Evolutionary conservation across 495 filamentous ascomycete species (phyloP), one percentile per base, ranked within the genome.

Genomic region (Extremus antarcticus): DNA sequence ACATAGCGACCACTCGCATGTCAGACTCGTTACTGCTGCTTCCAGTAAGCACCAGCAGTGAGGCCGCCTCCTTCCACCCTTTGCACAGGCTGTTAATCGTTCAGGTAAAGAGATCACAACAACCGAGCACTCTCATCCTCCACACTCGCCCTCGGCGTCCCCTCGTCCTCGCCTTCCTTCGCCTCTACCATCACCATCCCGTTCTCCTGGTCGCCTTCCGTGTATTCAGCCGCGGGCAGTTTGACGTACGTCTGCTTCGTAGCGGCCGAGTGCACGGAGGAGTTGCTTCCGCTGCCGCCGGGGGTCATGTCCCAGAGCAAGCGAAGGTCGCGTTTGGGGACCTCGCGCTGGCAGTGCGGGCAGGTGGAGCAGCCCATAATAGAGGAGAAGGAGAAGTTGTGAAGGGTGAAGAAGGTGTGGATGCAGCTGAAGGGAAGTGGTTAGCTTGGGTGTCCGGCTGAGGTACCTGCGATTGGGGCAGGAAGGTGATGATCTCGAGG

Each of bases 101-200:
- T n/a, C n/a, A n/a, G n/a, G n/a, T n/a, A n/a, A n/a, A n/a, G 16
- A 3, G 51, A 47, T 52, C 48, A 57, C 38, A 57, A 17, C 16
- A 57, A 23, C 11, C 43, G 41, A n/a, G 56, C 56, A 7, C 24
- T 58, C 56, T 58, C 56, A 21, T 58, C 56, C 25, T 58, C 56
- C 2, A 49, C 52, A 41, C 56, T 58, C 13, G 56, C 49, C 29
- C 56, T 22, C 10, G 56, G 46, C 16, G 41, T 21, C 15, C 20
- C 41, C 16, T 21, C 16, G 41, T 45, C 15, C 41, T 7, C 41
- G 7, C 8, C 41, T n/a, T 17, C 41, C 20, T 45, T n/a, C 16
- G 4, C 8, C 41, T 8, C n/a, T n/a, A 21, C 29, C 3, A 25
- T 43, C 1, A 32, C 43, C 1, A 25, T 1, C 7, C 50, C 50